Evolutionary conservation across 1,139 yeast genomes (phyloP).

Genomic region (Sugiyamaella xylanicola): DNA sequence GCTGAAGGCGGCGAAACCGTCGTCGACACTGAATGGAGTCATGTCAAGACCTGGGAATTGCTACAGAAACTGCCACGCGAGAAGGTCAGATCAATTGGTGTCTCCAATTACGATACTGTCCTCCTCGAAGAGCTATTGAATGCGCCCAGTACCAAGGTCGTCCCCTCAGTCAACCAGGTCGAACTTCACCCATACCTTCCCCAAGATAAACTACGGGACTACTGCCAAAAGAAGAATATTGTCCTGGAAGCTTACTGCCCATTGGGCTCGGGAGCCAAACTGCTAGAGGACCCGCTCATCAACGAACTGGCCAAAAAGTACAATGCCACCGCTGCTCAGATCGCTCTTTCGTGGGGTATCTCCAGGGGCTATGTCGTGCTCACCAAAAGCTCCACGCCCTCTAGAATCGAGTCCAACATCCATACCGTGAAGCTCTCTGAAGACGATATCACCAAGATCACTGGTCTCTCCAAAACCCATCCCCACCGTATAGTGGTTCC

Average conservation of each 20-base stretch:
- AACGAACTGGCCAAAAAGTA: slow-evolving; percentile 56
- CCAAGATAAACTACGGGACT: slow-evolving; percentile 62
- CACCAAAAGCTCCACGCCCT: slow-evolving; percentile 66
- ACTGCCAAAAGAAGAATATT: slow-evolving; percentile 55
- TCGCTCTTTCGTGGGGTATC: slow-evolving; percentile 70
- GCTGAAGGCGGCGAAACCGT: slow-evolving; percentile 41
- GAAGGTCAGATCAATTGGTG: slow-evolving; percentile 69
- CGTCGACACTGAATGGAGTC: slow-evolving; percentile 53
- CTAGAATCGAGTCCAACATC: slow-evolving; percentile 61
- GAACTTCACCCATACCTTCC: slow-evolving; percentile 74
- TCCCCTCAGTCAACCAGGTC: slow-evolving; percentile 73
- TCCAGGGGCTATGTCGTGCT: slow-evolving; percentile 66
- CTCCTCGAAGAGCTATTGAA: slow-evolving; percentile 55
- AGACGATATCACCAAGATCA: slow-evolving; percentile 47
- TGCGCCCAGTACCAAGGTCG: slow-evolving; percentile 52
- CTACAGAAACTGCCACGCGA: slow-evolving; percentile 61
- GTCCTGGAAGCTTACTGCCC: slow-evolving; percentile 74
- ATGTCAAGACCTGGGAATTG: slow-evolving; percentile 66
- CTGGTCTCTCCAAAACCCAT: slow-evolving; percentile 26
- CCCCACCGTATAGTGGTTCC: slow-evolving; percentile 28
- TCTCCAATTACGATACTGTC: slow-evolving; percentile 66
- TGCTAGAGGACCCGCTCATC: slow-evolving; percentile 50
- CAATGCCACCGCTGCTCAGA: slow-evolving; percentile 58
- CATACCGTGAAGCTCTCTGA: slow-evolving; percentile 51
- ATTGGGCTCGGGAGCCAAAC: slow-evolving; percentile 44